phyloP scores from a whole-genome alignment of 257 asterid species.

The Solanum bukasovii region DNA sequence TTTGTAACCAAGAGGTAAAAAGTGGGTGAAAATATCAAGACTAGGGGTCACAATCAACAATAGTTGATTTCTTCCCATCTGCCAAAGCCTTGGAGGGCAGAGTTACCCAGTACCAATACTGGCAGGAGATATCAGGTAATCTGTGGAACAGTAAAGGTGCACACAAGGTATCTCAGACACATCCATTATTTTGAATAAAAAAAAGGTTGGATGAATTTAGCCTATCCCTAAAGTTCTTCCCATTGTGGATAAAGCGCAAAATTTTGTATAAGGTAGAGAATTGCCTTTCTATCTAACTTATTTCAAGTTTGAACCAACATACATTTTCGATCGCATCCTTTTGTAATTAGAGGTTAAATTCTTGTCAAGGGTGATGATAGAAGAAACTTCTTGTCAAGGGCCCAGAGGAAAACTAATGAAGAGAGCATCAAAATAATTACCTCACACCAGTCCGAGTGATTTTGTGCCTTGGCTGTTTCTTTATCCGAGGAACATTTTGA shows the following conservation, averaged over 20 bases:
- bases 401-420: background rate
- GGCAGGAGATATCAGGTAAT: background rate
- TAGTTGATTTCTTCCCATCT: background rate
- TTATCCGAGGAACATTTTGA: conserved; percentile 33
- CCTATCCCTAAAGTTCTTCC: background rate
- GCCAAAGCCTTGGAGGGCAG: background rate
- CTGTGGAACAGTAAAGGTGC: background rate
- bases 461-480: conserved; percentile 21
- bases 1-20: background rate
- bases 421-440: conserved; percentile 21
- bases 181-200: background rate
- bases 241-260: background rate
- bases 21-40: background rate
- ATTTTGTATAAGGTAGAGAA: background rate
- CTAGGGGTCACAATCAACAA: background rate
- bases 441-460: conserved; percentile 94
- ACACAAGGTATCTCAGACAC: background rate
- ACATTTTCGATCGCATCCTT: background rate
- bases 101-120: background rate
- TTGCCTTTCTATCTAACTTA: background rate
- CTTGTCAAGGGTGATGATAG: background rate
- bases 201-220: background rate
- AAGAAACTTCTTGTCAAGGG: background rate
- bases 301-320: background rate
- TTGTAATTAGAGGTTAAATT: background rate